A percentile compares a stretch with the other conserved stretches of the same genome.
Evolutionary conservation across 441 rosid genomes (phyloP).

Genomic region (Populus tomentosa): DNA sequence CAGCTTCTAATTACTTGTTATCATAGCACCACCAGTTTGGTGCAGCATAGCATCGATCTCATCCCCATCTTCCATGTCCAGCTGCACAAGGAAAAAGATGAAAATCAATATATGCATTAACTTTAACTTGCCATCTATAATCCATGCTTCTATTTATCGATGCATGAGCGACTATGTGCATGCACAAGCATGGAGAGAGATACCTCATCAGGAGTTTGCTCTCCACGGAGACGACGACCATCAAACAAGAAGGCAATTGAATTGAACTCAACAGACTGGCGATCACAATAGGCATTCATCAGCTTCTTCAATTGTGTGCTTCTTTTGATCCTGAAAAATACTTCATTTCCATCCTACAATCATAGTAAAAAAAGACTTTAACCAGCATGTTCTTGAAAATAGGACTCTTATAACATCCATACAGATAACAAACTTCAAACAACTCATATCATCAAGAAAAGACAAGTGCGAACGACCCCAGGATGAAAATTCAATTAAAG

Average conservation of each 20-base stretch:
- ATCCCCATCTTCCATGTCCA: conserved; percentile 89
- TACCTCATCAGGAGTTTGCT: conserved; percentile 67
- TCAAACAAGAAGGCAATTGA: conserved; percentile 60
- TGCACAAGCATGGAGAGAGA: neutral
- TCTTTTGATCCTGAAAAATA: conserved; percentile 58
- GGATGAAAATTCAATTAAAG: neutral
- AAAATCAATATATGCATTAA: neutral
- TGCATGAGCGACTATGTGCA: neutral
- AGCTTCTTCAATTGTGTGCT: conserved; percentile 61
- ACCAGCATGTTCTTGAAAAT: neutral
- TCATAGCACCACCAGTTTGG: conserved; percentile 60
- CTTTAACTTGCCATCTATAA: neutral
- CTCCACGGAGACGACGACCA: conserved; percentile 53
- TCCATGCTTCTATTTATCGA: no score
- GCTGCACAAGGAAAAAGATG: conserved; percentile 32
- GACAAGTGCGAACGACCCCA: neutral
- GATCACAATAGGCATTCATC: conserved; percentile 63
- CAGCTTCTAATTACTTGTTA: neutral
- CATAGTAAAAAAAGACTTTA: neutral
- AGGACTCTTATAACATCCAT: neutral
- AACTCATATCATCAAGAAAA: neutral
- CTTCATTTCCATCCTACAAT: conserved; percentile 58
- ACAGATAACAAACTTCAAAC: neutral
- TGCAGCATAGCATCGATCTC: conserved; percentile 92
- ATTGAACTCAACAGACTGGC: conserved; percentile 53